phyloP scores from a whole-genome alignment of 306 rosid species.

The Phaseolus lunatus region DNA sequence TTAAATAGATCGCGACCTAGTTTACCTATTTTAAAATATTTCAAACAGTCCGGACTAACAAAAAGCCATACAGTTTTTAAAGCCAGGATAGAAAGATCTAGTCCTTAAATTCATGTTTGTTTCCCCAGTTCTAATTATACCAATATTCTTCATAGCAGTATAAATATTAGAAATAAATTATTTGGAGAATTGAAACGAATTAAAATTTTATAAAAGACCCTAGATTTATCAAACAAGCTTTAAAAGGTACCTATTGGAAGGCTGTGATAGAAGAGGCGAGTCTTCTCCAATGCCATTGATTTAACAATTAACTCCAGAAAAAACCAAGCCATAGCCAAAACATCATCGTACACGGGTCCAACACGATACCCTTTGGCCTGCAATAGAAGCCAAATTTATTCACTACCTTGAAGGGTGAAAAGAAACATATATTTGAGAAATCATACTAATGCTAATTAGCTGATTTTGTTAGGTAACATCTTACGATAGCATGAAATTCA shows the following conservation, averaged over 20 bases:
- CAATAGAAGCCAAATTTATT: slow-evolving; percentile 46
- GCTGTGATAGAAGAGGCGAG: slow-evolving; percentile 89
- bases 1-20: background rate
- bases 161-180: background rate
- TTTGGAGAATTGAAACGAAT: background rate
- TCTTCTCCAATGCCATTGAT: slow-evolving; percentile 96
- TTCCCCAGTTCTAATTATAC: slow-evolving; percentile 15
- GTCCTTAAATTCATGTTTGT: background rate
- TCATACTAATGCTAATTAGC: slow-evolving; percentile 31
- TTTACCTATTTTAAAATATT: slow-evolving; percentile 3
- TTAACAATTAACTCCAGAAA: slow-evolving; percentile 97
- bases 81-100: background rate
- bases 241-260: slow-evolving; percentile 79
- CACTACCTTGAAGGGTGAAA: slow-evolving; percentile 31
- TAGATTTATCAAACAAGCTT: slow-evolving; percentile 23
- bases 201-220: background rate
- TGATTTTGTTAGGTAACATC: slow-evolving; percentile 4
- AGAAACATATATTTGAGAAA: slow-evolving; percentile 35
- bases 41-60: background rate
- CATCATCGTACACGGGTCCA: slow-evolving; percentile 99
- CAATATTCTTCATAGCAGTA: slow-evolving; percentile 18
- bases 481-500: slow-evolving; percentile 32
- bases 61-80: background rate
- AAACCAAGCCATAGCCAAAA: slow-evolving; percentile 99
- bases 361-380: slow-evolving; percentile 99